Percentiles rank a stretch among this genome's conserved stretches.
phyloP scores from a whole-genome alignment of 176 grass and related monocot species.

The Carex littledalei region DNA sequence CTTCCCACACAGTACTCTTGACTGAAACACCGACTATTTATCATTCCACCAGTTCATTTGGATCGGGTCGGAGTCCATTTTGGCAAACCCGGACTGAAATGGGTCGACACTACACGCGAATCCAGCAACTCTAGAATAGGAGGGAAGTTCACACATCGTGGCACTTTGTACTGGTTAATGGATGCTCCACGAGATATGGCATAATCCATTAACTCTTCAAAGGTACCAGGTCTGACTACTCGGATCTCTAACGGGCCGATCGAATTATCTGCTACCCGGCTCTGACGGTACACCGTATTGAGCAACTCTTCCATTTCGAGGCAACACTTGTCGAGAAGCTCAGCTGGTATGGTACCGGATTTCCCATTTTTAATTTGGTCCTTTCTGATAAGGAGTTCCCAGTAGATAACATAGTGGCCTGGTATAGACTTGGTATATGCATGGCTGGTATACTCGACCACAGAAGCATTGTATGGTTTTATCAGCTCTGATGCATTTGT shows the following conservation, averaged over 20 bases:
- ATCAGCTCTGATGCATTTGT: constrained; percentile 64
- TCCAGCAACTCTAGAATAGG: constrained; percentile 88
- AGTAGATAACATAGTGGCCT: constrained; percentile 93
- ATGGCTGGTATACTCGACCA: constrained; percentile 95
- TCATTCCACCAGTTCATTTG: constrained; percentile 13
- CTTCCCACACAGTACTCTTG: constrained; percentile 10
- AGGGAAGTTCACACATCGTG: constrained; percentile 78
- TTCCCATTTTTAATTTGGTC: constrained; percentile 12
- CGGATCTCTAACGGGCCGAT: constrained; percentile 93
- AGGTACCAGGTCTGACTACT: constrained; percentile 62
- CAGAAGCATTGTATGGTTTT: constrained; percentile 52
- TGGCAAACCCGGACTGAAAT: constrained; percentile 78
- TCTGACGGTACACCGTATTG: constrained; percentile 85
- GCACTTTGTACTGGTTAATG: constrained; percentile 95
- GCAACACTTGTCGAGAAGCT: constrained; percentile 56
- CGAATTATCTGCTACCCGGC: constrained; percentile 76
- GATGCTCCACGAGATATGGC: constrained; percentile 83
- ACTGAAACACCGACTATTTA: background rate
- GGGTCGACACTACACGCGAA: constrained; percentile 71
- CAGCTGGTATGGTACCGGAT: background rate
- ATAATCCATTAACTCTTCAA: constrained; percentile 97
- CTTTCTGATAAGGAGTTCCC: constrained; percentile 59
- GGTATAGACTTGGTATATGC: constrained; percentile 70
- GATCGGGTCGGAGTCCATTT: constrained; percentile 52
- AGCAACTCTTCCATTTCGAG: constrained; percentile 81